Base-by-base conservation (phyloP, 108 stramenopile genomes). In the Skeletonema costatum region DNA sequence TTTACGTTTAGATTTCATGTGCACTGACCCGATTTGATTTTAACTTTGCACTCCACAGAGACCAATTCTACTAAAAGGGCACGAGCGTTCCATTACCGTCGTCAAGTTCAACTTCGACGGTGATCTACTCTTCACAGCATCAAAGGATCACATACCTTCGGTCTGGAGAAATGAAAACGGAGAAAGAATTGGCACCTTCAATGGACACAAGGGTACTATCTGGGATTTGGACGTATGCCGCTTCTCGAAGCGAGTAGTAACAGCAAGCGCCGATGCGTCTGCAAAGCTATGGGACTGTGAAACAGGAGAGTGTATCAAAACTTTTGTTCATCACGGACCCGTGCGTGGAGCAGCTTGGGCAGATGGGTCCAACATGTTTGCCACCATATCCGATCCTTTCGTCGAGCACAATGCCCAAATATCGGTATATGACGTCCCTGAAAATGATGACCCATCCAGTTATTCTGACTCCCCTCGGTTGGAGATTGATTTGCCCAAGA, bases 11-110 rank as follows among this genome's bases (percentile, higher is more conserved):
- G 14, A 16, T 14, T 8, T 41, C 5, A 41, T 1, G 39, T 11
- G 39, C 7, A 11, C 39, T 10, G 7, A 41, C 7, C 39, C 10
- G 10, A 41, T 41, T 13, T 16, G 13, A 44, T 16, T 44, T 44
- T 44, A 44, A 44, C 42, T 44, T 44, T 44, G 13, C 8, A 4
- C 42, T 21, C 51, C 51, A 42, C 62, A 81, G 96, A 88, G 93
- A 72, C 98, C 98, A n/a, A 98, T 97, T 71, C 68, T 99, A 32
- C 87, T 99, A 12, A 98, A 99, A 87, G 98, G 98, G 59, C 99
- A 99, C 90, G 98, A 99, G 78, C 94, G 99, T 64, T 94, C 98
- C 62, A 97, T 99, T 73, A 99, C 99, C 14, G 88, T 89, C 62
- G 96, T 99, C 44, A 88, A 97, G 64, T 99, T 96, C 97, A 99